Conservation (phyloP, 2,329 filamentous ascomycete genomes). For the Colletotrichum liaoningense region DNA sequence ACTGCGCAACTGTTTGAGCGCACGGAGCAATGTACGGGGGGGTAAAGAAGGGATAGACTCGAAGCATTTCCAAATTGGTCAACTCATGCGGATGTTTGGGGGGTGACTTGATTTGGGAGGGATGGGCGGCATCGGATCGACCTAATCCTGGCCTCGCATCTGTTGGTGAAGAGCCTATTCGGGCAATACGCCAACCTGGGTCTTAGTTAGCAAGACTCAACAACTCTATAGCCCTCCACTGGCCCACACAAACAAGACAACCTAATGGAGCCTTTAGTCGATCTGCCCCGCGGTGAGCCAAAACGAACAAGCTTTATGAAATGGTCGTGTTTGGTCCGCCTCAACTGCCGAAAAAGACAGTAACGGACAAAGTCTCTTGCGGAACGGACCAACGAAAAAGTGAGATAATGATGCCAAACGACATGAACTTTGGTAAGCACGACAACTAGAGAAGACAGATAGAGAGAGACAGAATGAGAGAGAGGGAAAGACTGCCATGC, state of each 20-base stretch:
- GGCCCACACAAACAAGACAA: conserved; percentile 13
- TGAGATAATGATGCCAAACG: neutral
- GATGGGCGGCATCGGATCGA: conserved; percentile 19
- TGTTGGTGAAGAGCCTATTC: neutral
- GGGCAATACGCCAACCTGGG: conserved; percentile 14
- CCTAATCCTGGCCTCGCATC: conserved; percentile 31
- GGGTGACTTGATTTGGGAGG: neutral
- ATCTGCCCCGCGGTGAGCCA: conserved; percentile 1
- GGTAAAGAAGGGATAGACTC: conserved; percentile 14
- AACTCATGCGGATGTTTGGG: conserved; percentile 27
- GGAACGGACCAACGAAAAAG: neutral
- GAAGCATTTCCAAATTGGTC: conserved; percentile 29
- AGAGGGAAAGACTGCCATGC: neutral
- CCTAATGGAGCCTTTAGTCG: conserved; percentile 16
- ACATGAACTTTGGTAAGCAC: neutral
- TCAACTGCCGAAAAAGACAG: neutral
- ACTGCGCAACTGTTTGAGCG: conserved; percentile 35
- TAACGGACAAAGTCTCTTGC: neutral
- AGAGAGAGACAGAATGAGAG: too few relatives aligned
- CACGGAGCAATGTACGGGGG: conserved; percentile 28
- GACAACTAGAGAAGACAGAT: neutral
- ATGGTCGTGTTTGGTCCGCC: neutral
- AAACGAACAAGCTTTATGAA: conserved; percentile 1
- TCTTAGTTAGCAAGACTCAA: neutral
- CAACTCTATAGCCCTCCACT: neutral